A percentile compares a stretch with the other conserved stretches of the same genome.
phyloP scores from a whole-genome alignment of 148 eudicot species.

The Vaccinium myrtillus region DNA sequence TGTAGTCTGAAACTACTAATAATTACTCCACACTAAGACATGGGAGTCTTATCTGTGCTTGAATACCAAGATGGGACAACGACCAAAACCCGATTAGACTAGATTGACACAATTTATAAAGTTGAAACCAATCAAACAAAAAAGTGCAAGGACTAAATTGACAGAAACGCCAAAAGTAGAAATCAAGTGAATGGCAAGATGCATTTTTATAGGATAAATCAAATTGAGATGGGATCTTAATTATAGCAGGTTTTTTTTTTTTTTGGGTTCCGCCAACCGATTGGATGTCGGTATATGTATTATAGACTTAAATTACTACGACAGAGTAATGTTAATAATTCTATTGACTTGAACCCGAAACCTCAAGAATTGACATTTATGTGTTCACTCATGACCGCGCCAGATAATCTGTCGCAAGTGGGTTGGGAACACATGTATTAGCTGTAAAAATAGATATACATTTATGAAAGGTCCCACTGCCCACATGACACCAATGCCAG shows the following conservation, averaged over 20 bases:
- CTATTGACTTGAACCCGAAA: no score
- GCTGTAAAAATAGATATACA: neutral
- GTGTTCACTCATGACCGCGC: no score
- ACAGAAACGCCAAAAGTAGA: neutral
- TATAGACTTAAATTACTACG: no score
- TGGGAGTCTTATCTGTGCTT: neutral
- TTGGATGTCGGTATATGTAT: no score
- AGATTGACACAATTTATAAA: neutral
- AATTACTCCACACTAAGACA: no score
- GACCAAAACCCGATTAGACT: neutral
- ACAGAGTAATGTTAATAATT: no score
- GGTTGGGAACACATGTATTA: neutral
- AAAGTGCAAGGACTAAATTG: neutral
- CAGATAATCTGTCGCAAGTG: no score
- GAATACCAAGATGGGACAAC: neutral
- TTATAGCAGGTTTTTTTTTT: no score
- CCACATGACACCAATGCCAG: neutral
- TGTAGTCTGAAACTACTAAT: no score
- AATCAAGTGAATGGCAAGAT: neutral
- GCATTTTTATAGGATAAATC: neutral
- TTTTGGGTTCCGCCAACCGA: no score
- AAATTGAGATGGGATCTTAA: neutral
- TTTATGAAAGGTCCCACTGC: neutral
- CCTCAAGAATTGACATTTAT: no score
- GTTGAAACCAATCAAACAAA: neutral